phyloP scores from a whole-genome alignment of 139 green algal species.

The Spirogloea muscicola region DNA sequence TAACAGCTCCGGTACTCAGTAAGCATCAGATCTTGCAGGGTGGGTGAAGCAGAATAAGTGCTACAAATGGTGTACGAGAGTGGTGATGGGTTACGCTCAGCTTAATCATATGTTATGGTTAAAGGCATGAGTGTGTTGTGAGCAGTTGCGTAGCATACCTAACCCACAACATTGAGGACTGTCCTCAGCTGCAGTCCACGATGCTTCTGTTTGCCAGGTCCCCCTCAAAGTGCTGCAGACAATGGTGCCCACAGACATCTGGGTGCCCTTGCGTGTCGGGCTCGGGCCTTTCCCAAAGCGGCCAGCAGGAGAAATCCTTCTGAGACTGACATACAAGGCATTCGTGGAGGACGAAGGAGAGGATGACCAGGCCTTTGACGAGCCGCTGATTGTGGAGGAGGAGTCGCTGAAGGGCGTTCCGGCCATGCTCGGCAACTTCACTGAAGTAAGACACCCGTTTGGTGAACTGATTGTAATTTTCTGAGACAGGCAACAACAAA shows the following conservation, averaged over 20 bases:
- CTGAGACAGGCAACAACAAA: background rate
- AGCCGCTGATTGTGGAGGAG: background rate
- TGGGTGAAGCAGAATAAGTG: background rate
- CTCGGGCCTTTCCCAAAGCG: background rate
- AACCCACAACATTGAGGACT: background rate
- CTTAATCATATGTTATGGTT: background rate
- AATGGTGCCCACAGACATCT: slow-evolving; percentile 25
- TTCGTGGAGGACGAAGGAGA: slow-evolving; percentile 39
- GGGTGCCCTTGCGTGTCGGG: slow-evolving; percentile 13
- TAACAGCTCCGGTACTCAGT: no score
- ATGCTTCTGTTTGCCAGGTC: slow-evolving; percentile 2
- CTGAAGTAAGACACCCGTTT: background rate
- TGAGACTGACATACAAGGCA: slow-evolving; percentile 39
- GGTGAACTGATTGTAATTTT: background rate
- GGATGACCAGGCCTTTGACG: background rate
- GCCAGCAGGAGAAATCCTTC: slow-evolving; percentile 10
- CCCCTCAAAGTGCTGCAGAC: slow-evolving; percentile 14
- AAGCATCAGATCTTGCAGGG: background rate
- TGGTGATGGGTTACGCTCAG: background rate
- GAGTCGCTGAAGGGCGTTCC: background rate
- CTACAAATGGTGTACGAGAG: no score
- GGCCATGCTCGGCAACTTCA: background rate
- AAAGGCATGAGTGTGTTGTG: no score
- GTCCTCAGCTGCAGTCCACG: background rate
- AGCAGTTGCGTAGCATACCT: no score